Conservation (phyloP, 2,329 filamentous ascomycete species). For the Talaromyces sp. region DNA sequence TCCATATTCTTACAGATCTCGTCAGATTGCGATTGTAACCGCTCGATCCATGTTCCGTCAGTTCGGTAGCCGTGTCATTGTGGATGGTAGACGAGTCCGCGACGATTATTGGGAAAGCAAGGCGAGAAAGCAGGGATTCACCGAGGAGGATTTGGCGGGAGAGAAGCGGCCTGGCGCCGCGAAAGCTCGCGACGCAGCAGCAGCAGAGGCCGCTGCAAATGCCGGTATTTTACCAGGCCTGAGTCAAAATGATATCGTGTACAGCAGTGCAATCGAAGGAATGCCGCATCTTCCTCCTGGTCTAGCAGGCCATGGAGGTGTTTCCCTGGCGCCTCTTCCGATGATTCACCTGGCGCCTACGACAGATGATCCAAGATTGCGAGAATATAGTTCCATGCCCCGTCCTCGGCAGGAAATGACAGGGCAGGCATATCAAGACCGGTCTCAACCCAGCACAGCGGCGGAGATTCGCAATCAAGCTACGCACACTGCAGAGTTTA, state of each 20-base stretch:
- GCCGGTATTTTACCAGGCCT: conserved; percentile 59
- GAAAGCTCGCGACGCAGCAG: conserved; percentile 78
- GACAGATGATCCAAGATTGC: conserved; percentile 70
- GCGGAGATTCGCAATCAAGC: conserved; percentile 82
- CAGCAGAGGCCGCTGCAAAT: conserved; percentile 61
- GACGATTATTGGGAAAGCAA: conserved; percentile 99
- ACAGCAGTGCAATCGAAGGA: conserved; percentile 71
- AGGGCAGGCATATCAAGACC: conserved; percentile 83
- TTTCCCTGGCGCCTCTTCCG: conserved; percentile 65
- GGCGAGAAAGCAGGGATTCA: conserved; percentile 95
- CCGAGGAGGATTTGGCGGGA: conserved; percentile 89
- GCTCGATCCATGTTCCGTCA: conserved; percentile 98
- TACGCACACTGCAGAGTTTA: conserved; percentile 85
- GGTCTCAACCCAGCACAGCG: conserved; percentile 71
- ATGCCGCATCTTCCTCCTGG: conserved; percentile 68
- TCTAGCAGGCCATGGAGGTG: conserved; percentile 65
- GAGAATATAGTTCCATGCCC: conserved; percentile 79
- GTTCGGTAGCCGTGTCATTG: conserved; percentile 91
- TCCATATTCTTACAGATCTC: conserved; percentile 95
- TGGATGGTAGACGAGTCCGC: conserved; percentile 82
- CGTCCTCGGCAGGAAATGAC: conserved; percentile 86
- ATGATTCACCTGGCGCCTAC: conserved; percentile 81
- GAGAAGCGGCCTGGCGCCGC: conserved; percentile 92
- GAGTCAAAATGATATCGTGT: conserved; percentile 81
- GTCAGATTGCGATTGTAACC: conserved; percentile 97